phyloP scores from a whole-genome alignment of 2,329 filamentous ascomycete genomes.

The Neofusicoccum parvum region DNA sequence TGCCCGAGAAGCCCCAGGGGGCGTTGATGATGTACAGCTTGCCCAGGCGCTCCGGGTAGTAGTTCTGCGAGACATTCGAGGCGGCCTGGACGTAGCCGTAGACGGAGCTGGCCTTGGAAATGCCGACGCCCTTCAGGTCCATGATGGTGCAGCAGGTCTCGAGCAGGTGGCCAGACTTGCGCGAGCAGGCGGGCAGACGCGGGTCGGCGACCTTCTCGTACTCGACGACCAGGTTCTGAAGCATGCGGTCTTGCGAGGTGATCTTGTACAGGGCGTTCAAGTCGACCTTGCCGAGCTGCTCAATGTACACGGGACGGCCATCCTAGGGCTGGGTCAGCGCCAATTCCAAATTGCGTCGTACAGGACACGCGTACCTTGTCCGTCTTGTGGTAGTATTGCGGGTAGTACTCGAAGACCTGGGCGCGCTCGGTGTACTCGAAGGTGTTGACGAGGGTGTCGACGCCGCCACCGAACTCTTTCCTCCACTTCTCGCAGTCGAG shows the following conservation, averaged over 20 bases:
- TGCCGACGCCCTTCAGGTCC: slow-evolving; percentile 92
- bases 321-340: slow-evolving; percentile 59
- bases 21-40: slow-evolving; percentile 98
- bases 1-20: slow-evolving; percentile 88
- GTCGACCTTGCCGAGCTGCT: slow-evolving; percentile 92
- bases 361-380: slow-evolving; percentile 61
- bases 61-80: slow-evolving; percentile 92
- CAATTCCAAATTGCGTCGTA: background rate
- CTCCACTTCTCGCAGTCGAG: slow-evolving; percentile 89
- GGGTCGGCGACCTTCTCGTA: slow-evolving; percentile 96
- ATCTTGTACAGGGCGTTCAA: slow-evolving; percentile 89
- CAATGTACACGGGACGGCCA: slow-evolving; percentile 95
- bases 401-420: slow-evolving; percentile 87
- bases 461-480: slow-evolving; percentile 70
- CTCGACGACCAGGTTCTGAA: slow-evolving; percentile 93
- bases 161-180: slow-evolving; percentile 83
- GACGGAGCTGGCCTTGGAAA: slow-evolving; percentile 78
- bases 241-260: slow-evolving; percentile 89
- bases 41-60: slow-evolving; percentile 96
- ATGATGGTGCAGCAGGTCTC: slow-evolving; percentile 99
- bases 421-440: slow-evolving; percentile 89
- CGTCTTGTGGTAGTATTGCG: slow-evolving; percentile 98
- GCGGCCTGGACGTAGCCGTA: slow-evolving; percentile 86
- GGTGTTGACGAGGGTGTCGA: slow-evolving; percentile 76
- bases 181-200: slow-evolving; percentile 90